Evolutionary conservation across 352 stramenopile genomes (phyloP), one percentile per base, ranked within the genome.

Genomic region (Phytophthora palmivora): DNA sequence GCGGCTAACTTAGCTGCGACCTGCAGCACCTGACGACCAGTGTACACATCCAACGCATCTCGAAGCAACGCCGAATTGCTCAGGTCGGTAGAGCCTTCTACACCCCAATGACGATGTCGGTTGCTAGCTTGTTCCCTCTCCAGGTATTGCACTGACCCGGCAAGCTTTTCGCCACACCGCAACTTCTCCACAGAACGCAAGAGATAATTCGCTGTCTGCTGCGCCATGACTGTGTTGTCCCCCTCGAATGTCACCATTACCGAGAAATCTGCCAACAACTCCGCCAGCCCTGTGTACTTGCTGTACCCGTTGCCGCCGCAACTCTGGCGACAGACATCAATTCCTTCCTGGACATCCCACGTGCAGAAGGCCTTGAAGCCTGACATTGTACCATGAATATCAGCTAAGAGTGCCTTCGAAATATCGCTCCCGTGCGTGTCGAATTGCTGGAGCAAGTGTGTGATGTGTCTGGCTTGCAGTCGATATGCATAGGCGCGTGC

Each of bases 211-310:
- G 83, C 87, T 9, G 84, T 92, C 67, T 99, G 97, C 69, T 98
- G 95, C 8, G 95, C 95, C 58, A 99, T 89, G 78, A 99, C 97
- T 19, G 97, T 95, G 76, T 98, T 99, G 67, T 98, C 96, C 24
- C 97, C 97, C 57, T 99, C 96, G 18, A 98, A 98, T 1, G 96
- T 99, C 41, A 97, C 96, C 52, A 97, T 97, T 61, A 98, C 95
- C 3, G 97, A 91, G 50, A 98, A 99, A 46, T 97, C 94, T 0
- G 90, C 90, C 9, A 97, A 76, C 16, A 98, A 62, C 43, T 96
- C 87, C 2, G 94, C 87, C 15, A 99, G 74, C 5, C 91, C 96
- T 33, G 84, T 98, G 58, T 88, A 92, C 10, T 86, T 64, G 42
- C 97, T 89, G 77, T 98, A 99, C 6, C 97, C 97, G 58, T 98